Percentiles rank a stretch among this genome's conserved stretches.
phyloP scores from a whole-genome alignment of 2,329 filamentous ascomycete species.

The Talaromyces funiculosus region DNA sequence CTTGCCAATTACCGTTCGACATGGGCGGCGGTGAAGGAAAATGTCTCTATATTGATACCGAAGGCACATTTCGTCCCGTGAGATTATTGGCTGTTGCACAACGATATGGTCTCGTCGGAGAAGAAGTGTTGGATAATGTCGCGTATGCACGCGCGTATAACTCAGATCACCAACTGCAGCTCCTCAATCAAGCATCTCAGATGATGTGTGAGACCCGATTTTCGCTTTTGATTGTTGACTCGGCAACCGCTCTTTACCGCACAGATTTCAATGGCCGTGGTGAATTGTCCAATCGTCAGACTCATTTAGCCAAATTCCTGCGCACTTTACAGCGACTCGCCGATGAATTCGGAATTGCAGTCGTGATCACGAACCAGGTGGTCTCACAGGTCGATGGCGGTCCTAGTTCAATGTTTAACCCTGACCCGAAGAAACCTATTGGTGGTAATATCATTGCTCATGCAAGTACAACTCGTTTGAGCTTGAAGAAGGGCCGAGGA shows the following conservation, averaged over 20 bases:
- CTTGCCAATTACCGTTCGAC: slow-evolving; percentile 94
- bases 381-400: slow-evolving; percentile 97
- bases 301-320: slow-evolving; percentile 46
- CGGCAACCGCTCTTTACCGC: slow-evolving; percentile 88
- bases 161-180: slow-evolving; percentile 91
- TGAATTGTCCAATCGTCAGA: slow-evolving; percentile 86
- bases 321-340: slow-evolving; percentile 47
- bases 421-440: slow-evolving; percentile 98
- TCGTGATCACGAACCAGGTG: slow-evolving; percentile 98
- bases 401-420: slow-evolving; percentile 96
- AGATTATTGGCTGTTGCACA: slow-evolving; percentile 87
- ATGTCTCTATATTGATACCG: slow-evolving; percentile 96
- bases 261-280: slow-evolving; percentile 97
- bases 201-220: slow-evolving; percentile 99
- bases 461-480: slow-evolving; percentile 89
- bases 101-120: slow-evolving; percentile 86
- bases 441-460: slow-evolving; percentile 98
- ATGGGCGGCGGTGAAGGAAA: slow-evolving; percentile 99
- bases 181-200: slow-evolving; percentile 87
- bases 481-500: slow-evolving; percentile 87
- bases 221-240: slow-evolving; percentile 91
- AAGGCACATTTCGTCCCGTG: slow-evolving; percentile 93
- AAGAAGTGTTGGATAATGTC: slow-evolving; percentile 97
- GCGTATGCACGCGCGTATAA: slow-evolving; percentile 98
- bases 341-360: slow-evolving; percentile 86